Evolutionary conservation across 1,284 basidiomycete genomes (phyloP), one percentile per base, ranked within the genome.

Genomic region (Jaminaea rosea): DNA sequence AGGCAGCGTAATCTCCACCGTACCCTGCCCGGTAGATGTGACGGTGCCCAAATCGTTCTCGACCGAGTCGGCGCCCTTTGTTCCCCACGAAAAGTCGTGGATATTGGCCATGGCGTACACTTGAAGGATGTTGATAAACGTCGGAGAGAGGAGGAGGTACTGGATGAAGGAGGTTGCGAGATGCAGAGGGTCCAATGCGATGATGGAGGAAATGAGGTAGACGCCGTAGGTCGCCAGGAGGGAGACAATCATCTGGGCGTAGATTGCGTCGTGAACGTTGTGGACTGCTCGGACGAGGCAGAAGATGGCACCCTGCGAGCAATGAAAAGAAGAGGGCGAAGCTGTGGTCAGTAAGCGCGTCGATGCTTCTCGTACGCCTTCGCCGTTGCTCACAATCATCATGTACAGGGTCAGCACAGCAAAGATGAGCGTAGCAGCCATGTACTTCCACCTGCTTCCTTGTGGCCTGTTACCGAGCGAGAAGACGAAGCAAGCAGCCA

Each of bases 381-480:
- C n/a, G n/a, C n/a, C n/a, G n/a, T n/a, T n/a, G n/a, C n/a, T n/a
- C 31, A 66, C 69, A 4, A 67, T 56, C 57, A 88, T 76, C 76
- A 90, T 80, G 72, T 94, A 96, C 23, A 85, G 71, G 77, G 91
- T 92, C 32, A 93, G 74, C 5, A 85, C 55, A 6, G 86, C 86
- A 58, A 94, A 83, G 52, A 86, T 78, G 48, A 86, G 81, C 7
- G 88, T 83, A 0, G 85, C 84, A 2, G 83, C 77, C 66, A 83
- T 84, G 76, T 94, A 96, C 78, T 94, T 94, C 80, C 83, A 84
- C 60, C 82, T 81, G 1, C 87, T 88, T 82, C 88, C 85, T 75
- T 84, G 83, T 1, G 93, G 93, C 58, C 90, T 84, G 74, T 97
- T 98, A 4, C 94, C 93, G 87, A 98, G 92, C 0, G 89, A 87